Conservation (phyloP, 164 flowering plant species). For the Aristolochia fimbriata region DNA sequence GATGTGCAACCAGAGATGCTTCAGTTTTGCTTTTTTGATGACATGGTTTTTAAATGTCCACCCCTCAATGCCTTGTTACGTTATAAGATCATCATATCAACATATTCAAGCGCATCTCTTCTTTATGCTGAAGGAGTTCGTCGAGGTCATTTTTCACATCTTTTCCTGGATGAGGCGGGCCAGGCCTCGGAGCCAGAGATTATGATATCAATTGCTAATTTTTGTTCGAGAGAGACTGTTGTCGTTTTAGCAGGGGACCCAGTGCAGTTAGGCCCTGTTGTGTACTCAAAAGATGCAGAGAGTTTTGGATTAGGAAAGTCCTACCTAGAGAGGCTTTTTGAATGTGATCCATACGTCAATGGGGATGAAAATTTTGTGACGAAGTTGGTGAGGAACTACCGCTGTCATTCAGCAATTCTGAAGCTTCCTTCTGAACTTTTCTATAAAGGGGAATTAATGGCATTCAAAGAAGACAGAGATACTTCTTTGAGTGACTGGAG, state of each 20-base stretch:
- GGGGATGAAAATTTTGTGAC: conserved; percentile 55
- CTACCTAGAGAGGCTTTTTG: conserved; percentile 71
- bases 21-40: conserved; percentile 54
- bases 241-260: conserved; percentile 96
- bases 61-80: conserved; percentile 32
- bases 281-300: conserved; percentile 64
- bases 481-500: conserved; percentile 14
- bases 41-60: conserved; percentile 53
- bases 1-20: conserved; percentile 46
- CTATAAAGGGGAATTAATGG: conserved; percentile 64
- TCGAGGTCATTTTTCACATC: conserved; percentile 70
- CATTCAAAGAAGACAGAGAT: conserved; percentile 44
- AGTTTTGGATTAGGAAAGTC: conserved; percentile 67
- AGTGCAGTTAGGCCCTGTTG: conserved; percentile 82
- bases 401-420: conserved; percentile 70
- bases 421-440: conserved; percentile 73
- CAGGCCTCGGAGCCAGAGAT: conserved; percentile 98
- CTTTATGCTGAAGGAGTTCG: conserved; percentile 60
- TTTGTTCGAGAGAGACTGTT: conserved; percentile 43
- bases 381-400: conserved; percentile 68
- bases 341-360: conserved; percentile 30
- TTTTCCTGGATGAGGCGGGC: conserved; percentile 94
- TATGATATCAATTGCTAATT: conserved; percentile 66
- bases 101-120: conserved; percentile 71
- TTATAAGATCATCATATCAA: conserved; percentile 67